phyloP scores from a whole-genome alignment of 441 rosid species.

The Iberis amara region DNA sequence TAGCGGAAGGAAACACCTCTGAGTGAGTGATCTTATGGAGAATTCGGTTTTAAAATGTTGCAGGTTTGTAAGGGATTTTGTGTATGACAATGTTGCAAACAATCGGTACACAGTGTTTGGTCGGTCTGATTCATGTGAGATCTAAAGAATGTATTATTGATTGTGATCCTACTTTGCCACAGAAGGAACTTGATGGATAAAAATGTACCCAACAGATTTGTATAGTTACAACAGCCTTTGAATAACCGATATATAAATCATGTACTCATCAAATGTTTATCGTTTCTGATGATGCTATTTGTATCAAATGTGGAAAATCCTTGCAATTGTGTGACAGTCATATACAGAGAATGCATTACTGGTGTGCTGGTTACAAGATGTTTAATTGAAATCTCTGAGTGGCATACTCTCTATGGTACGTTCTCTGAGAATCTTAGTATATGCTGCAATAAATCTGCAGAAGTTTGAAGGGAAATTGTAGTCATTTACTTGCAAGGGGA shows the following conservation, averaged over 20 bases:
- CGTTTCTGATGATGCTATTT: constrained; percentile 21
- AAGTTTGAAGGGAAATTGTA: background rate
- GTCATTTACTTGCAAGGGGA: background rate
- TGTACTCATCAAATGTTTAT: constrained; percentile 21
- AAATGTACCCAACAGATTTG: constrained; percentile 26
- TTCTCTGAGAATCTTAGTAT: constrained; percentile 33
- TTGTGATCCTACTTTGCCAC: constrained; percentile 15
- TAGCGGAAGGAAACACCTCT: background rate
- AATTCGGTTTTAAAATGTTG: constrained; percentile 4
- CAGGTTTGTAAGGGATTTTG: constrained; percentile 73
- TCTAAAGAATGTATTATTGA: constrained; percentile 35
- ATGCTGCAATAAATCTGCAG: constrained; percentile 40
- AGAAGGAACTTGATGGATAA: constrained; percentile 3
- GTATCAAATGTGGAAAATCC: constrained; percentile 13
- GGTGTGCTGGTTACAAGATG: constrained; percentile 26
- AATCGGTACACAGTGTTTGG: constrained; percentile 73
- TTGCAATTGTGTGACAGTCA: constrained; percentile 19
- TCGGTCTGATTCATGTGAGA: constrained; percentile 71
- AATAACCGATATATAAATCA: constrained; percentile 16
- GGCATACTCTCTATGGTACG: constrained; percentile 23
- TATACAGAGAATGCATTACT: constrained; percentile 11
- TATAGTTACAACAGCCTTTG: constrained; percentile 26
- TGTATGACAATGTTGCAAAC: constrained; percentile 68
- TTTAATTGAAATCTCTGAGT: constrained; percentile 24
- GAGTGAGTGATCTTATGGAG: background rate